phyloP scores from a whole-genome alignment of 441 rosid species.

The Erysimum cheiri region DNA sequence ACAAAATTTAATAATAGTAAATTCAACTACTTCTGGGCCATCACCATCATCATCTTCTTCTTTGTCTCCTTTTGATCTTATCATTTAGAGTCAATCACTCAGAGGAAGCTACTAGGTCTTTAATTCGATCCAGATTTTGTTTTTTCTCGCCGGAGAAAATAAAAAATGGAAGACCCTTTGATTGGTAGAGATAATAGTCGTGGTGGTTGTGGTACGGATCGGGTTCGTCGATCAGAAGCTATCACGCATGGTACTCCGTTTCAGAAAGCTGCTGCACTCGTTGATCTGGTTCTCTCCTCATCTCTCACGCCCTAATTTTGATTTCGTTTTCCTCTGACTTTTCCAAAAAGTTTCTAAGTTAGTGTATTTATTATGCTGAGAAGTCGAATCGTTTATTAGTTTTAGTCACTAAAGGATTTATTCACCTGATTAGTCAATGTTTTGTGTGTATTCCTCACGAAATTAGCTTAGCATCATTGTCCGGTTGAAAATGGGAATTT shows the following conservation, averaged over 20 bases:
- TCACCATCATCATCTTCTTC: neutral
- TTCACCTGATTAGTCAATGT: neutral
- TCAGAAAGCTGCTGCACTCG: conserved; percentile 96
- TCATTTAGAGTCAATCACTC: conserved; percentile 27
- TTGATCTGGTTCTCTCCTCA: conserved; percentile 74
- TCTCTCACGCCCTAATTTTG: conserved; percentile 9
- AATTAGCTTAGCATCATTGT: conserved; percentile 15
- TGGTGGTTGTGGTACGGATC: conserved; percentile 44
- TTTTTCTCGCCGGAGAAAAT: conserved; percentile 8
- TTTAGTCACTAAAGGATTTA: neutral
- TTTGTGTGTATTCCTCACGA: neutral
- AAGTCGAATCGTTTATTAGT: neutral
- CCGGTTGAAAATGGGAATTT: conserved; percentile 6
- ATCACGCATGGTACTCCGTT: conserved; percentile 74
- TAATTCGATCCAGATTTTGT: conserved; percentile 21
- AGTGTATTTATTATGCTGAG: neutral
- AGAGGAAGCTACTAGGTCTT: conserved; percentile 19
- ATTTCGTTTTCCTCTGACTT: neutral
- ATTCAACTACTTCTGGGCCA: conserved; percentile 41
- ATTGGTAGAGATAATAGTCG: conserved; percentile 60
- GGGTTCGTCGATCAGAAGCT: conserved; percentile 72
- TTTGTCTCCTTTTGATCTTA: conserved; percentile 17
- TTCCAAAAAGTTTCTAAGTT: neutral
- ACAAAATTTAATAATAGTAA: neutral
- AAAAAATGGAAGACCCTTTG: conserved; percentile 61